Base-by-base conservation (phyloP, 192 early-diverging fungal genomes). In the Entomortierella parvispora region DNA sequence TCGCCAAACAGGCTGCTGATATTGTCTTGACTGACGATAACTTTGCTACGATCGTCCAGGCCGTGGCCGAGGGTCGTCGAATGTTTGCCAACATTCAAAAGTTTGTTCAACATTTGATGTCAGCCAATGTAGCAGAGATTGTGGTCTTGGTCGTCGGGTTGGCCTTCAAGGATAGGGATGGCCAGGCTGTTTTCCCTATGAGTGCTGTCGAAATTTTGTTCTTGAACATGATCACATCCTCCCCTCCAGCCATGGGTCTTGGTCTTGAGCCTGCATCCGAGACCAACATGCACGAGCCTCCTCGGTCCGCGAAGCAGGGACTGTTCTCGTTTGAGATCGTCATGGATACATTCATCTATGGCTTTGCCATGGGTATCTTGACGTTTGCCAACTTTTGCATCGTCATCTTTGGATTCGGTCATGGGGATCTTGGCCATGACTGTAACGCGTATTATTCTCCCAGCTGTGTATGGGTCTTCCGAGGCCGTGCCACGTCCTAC, bases 11-110 rank as follows among this genome's bases (percentile, higher is more conserved):
- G n/a, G n/a, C n/a, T n/a, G n/a, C n/a, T n/a, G n/a, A n/a, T n/a
- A n/a, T n/a, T n/a, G n/a, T n/a, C n/a, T n/a, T n/a, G n/a, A n/a
- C n/a, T n/a, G n/a, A n/a, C n/a, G n/a, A n/a, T n/a, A n/a, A n/a
- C n/a, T n/a, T n/a, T n/a, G n/a, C n/a, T n/a, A 92, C 91, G n/a
- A 94, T 95, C 61, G 90, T 94, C 53, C 80, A 80, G 0, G 92
- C 93, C 15, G 85, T 95, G 52, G 81, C 82, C 55, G 92, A 93
- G 72, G 93, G 93, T 47, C 91, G 93, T 29, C 83, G 93, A 11
- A 85, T 95, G 5, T 95, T 93, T 68, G 83, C 67, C 71, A 95
- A 95, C 70, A 90, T 92, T 60, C 78, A 88, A 77, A 87, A 88
- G n/a, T 90, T 92, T 71, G 84, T 90, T 58, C 83, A 90, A 20